These are phyloP conservation scores for Cladosporium oxysporum DNA, from an alignment of 2,329 filamentous ascomycete species.

Conservation along the genomic window DNA sequence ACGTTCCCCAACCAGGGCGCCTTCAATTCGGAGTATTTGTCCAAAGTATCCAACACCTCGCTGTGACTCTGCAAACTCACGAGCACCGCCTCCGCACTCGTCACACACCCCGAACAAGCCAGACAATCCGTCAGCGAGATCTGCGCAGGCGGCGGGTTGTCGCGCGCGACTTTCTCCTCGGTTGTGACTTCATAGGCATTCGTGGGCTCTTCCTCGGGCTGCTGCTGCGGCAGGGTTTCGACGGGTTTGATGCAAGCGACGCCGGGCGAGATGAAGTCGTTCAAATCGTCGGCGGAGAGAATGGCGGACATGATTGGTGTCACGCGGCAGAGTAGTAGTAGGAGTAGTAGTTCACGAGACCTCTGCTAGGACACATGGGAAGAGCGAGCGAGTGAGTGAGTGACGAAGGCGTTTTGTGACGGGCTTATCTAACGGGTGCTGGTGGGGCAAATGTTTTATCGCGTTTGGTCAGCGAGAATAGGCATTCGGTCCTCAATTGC, in stretches of 20 bases:
- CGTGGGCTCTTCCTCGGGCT: constrained; percentile 44
- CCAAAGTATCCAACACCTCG: constrained; percentile 82
- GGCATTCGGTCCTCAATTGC: constrained; percentile 14
- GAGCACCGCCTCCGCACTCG: constrained; percentile 94
- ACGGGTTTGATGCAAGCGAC: constrained; percentile 98
- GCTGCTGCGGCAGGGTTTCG: constrained; percentile 76
- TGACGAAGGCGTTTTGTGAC: constrained; percentile 8
- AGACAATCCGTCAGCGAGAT: constrained; percentile 97
- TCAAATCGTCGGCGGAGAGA: constrained; percentile 92
- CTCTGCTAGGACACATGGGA: constrained; percentile 36
- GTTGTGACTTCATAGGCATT: constrained; percentile 84
- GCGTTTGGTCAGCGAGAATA: constrained; percentile 18
- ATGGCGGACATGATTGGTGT: constrained; percentile 80
- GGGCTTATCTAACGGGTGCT: constrained; percentile 1
- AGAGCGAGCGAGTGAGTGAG: not conserved
- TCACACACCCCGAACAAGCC: constrained; percentile 96
- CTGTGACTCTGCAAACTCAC: constrained; percentile 91
- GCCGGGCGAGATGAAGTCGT: constrained; percentile 97
- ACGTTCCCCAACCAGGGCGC: constrained; percentile 16
- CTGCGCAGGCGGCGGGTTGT: constrained; percentile 70
- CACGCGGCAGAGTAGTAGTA: not conserved
- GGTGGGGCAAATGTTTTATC: constrained; percentile 14
- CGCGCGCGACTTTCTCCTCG: constrained; percentile 69
- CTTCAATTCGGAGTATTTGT: constrained; percentile 51
- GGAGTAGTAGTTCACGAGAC: not conserved